Percentiles rank a stretch among this genome's conserved stretches.
These are phyloP conservation scores for Lactarius sanguifluus DNA, from an alignment of 768 basidiomycete species.

Conservation along the genomic window DNA sequence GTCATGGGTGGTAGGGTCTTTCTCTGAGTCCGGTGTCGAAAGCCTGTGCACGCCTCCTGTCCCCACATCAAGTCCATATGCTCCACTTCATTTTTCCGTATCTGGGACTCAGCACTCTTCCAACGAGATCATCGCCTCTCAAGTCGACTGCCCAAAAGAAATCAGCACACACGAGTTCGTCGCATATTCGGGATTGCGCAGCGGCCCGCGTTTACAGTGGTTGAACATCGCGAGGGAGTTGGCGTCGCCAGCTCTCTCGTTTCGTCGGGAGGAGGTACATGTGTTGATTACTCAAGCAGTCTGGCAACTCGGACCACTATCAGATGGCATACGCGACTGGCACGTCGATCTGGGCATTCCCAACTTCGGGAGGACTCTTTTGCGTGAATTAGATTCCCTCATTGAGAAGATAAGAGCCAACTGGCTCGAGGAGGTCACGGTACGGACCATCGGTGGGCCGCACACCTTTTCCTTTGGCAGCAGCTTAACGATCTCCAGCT, in stretches of 20 bases:
- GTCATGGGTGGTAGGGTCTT: constrained; percentile 1
- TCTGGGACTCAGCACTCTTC: constrained; percentile 32
- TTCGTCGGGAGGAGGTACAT: constrained; percentile 44
- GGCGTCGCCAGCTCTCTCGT: constrained; percentile 40
- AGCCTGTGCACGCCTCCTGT: constrained; percentile 2
- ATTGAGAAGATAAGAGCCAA: constrained; percentile 41
- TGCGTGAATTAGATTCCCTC: constrained; percentile 40
- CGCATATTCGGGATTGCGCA: constrained; percentile 47
- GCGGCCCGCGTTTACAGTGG: constrained; percentile 49
- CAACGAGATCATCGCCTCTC: constrained; percentile 47
- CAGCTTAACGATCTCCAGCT: neutral
- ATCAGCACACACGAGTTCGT: constrained; percentile 48
- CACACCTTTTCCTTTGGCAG: neutral
- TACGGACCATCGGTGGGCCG: constrained; percentile 20
- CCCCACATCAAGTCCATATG: constrained; percentile 5
- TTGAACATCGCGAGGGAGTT: constrained; percentile 51
- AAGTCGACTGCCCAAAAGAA: constrained; percentile 41
- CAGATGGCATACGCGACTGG: constrained; percentile 35
- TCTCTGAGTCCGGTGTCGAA: neutral
- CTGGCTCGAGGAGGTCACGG: constrained; percentile 38
- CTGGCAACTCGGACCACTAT: constrained; percentile 44
- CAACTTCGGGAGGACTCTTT: constrained; percentile 40
- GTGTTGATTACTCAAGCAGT: constrained; percentile 45
- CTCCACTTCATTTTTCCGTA: constrained; percentile 2
- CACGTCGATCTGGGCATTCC: constrained; percentile 40